Evolutionary conservation across 768 basidiomycete genomes (phyloP).

Genomic region (Gyrodon lividus): DNA sequence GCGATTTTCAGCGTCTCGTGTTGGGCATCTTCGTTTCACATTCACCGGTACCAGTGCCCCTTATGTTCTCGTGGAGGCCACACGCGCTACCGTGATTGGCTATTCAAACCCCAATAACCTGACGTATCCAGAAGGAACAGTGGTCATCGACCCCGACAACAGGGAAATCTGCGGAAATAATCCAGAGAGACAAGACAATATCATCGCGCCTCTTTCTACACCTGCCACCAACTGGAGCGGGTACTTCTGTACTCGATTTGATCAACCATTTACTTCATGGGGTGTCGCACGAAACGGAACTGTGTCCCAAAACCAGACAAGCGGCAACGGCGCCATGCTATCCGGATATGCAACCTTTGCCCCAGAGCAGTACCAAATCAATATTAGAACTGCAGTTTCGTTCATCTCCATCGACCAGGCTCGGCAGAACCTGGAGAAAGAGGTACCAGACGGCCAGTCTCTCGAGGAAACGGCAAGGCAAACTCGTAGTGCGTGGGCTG

Average conservation of each 20-base stretch:
- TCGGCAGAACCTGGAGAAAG: conserved; percentile 46
- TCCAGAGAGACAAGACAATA: conserved; percentile 68
- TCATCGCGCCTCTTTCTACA: conserved; percentile 57
- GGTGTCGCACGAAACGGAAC: conserved; percentile 53
- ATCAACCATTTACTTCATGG: conserved; percentile 41
- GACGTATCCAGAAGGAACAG: conserved; percentile 53
- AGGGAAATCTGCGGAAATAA: conserved; percentile 63
- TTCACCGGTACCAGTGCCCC: conserved; percentile 48
- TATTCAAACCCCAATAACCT: conserved; percentile 45
- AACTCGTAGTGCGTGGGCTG: conserved; percentile 54
- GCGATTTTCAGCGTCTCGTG: conserved; percentile 57
- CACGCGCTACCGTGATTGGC: conserved; percentile 60
- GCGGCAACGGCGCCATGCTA: conserved; percentile 43
- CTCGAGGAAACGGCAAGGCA: conserved; percentile 51
- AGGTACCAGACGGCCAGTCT: conserved; percentile 44
- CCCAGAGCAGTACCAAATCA: conserved; percentile 34
- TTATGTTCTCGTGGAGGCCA: conserved; percentile 66
- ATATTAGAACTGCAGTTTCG: conserved; percentile 66
- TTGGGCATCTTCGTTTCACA: conserved; percentile 72
- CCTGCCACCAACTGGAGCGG: conserved; percentile 38
- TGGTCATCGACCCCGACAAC: conserved; percentile 42
- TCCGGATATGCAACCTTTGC: conserved; percentile 53
- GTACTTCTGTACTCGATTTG: conserved; percentile 61
- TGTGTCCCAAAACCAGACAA: conserved; percentile 25
- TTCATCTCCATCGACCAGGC: conserved; percentile 75